Conservation (phyloP, 257 asterid genomes). For the Henckelia pumila region DNA sequence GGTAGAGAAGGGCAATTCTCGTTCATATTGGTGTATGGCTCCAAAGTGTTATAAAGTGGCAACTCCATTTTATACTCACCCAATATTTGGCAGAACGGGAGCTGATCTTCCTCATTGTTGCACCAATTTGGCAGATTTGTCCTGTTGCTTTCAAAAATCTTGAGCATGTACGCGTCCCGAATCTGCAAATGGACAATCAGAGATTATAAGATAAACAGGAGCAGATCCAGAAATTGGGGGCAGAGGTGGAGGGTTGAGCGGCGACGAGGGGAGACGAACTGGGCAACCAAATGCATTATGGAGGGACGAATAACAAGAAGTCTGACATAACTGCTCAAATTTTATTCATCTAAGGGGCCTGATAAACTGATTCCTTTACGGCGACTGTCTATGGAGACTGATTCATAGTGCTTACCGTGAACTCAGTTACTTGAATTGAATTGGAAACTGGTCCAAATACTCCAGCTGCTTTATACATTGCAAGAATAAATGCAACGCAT, state of each 20-base stretch:
- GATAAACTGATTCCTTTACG: not conserved
- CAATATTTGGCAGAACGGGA: conserved; percentile 90
- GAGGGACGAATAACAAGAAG: not conserved
- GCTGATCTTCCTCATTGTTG: conserved; percentile 49
- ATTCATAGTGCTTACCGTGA: conserved; percentile 58
- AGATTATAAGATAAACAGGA: conserved; percentile 7
- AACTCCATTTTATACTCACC: conserved; percentile 89
- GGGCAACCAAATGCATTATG: not conserved
- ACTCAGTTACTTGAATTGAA: conserved; percentile 94
- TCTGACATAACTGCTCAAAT: no score
- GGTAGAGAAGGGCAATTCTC: conserved; percentile 93
- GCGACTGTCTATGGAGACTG: not conserved
- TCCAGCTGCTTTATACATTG: conserved; percentile 96
- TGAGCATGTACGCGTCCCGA: conserved; percentile 92
- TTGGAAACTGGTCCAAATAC: conserved; percentile 73
- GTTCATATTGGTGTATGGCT: conserved; percentile 83
- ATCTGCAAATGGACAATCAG: conserved; percentile 47
- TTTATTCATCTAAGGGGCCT: not conserved
- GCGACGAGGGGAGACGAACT: not conserved
- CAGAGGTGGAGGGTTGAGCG: not conserved
- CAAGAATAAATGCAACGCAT: conserved; percentile 90
- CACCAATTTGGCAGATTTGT: conserved; percentile 92
- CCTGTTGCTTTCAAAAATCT: conserved; percentile 64
- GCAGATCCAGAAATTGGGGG: not conserved
- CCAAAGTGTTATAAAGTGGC: conserved; percentile 75